Evolutionary conservation across 129 eudicot genomes (phyloP).

Genomic region (Helianthus annuus): HanXRQr2.0-SUNRISE NC_035442.2:163888353-163888852

Average conservation of each 20-base stretch:
- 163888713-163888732: conserved; percentile 23
- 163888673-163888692: conserved; percentile 2
- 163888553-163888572: conserved; percentile 34
- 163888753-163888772: conserved; percentile 10
- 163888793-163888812: not conserved
- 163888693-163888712: conserved; percentile 19
- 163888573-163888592: conserved; percentile 40
- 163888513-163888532: conserved; percentile 35
- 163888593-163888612: conserved; percentile 28
- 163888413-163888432: conserved; percentile 32
- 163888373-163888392: conserved; percentile 34
- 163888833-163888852: conserved; percentile 20
- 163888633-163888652: not conserved
- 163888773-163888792: conserved; percentile 7
- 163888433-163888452: conserved; percentile 30
- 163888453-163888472: conserved; percentile 28
- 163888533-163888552: conserved; percentile 45
- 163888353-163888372: conserved; percentile 18
- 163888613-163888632: conserved; percentile 27
- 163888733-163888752: not conserved
- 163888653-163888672: conserved; percentile 21
- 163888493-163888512: conserved; percentile 24
- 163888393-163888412: conserved; percentile 28
- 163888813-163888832: conserved; percentile 10
- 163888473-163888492: conserved; percentile 33